Conservation (phyloP, 306 rosid species). For the Citrullus mucosospermus region DNA sequence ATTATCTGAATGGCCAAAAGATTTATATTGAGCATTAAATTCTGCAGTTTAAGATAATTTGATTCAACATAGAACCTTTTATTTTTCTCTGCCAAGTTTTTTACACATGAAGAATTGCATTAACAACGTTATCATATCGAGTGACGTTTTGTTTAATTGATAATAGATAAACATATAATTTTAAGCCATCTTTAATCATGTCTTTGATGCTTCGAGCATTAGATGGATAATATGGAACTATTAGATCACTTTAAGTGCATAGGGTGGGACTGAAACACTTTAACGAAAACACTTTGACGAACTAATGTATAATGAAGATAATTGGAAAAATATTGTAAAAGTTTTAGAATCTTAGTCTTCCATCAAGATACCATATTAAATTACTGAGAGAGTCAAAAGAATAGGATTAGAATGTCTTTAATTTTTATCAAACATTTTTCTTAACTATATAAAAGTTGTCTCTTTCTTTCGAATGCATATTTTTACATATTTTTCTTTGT, state of each 20-base stretch:
- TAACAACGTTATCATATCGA: neutral
- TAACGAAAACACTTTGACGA: neutral
- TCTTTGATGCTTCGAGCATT: neutral
- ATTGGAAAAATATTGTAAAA: neutral
- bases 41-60: neutral
- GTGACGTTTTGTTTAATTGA: neutral
- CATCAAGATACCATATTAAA: neutral
- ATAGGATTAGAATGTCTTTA: neutral
- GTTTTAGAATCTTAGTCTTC: neutral
- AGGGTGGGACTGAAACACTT: neutral
- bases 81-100: neutral
- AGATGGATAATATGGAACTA: neutral
- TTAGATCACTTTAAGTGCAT: neutral
- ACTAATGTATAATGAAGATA: neutral
- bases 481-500: neutral
- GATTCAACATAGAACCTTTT: neutral
- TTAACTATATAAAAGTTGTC: neutral
- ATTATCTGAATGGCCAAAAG: neutral
- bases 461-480: neutral
- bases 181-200: neutral
- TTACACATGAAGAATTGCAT: neutral
- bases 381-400: neutral
- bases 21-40: neutral
- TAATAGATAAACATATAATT: neutral
- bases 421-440: neutral